Evolutionary conservation across 2,329 filamentous ascomycete species (phyloP), one percentile per base, ranked within the genome.

Genomic region (Macrophomina pseudophaseolina): DNA sequence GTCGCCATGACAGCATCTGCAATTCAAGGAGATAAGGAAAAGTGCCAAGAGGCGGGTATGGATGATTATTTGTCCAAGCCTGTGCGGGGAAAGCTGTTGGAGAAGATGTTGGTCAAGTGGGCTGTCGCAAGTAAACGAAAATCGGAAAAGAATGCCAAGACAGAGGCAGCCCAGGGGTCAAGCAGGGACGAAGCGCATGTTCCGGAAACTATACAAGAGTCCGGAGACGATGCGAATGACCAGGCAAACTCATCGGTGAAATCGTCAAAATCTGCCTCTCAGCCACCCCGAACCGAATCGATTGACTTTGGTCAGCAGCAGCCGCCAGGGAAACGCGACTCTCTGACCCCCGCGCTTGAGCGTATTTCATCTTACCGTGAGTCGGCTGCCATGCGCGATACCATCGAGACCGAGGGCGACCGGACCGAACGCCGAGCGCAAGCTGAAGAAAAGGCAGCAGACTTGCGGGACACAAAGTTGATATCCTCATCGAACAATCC

Each of bases 1-100:
- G 88, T 93, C 44, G 91, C 91, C n/a, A 92, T 93, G 89, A 93
- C 91, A 0, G 91, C 90, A 4, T 91, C 88, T 4, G 91, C 91
- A 0, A 92, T 93, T 48, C 89, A 92, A 73, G 91, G 91, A 4
- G 91, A 93, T 72, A 83, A 85, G 58, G 90, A 93, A 74, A 92
- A 92, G 74, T 93, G 90, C 73, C 85, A 86, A 68, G 85, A 84
- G 68, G 89, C 90, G 8, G 91, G 91, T 38, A 93, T 93, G 91
- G 90, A 93, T 70, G 90, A 91, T 72, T 90, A 91, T 72, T 80
- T 92, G 9, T 82, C 88, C n/a, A 91, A 91, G 73, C 91, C 90
- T 1, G 90, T 93, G 48, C 90, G 89, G 71, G 86, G 88, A 70
- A 84, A 85, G 62, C 84, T 87, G 5, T 78, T 93, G 7, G 90